These are phyloP conservation scores for Pseudonitzschia multistriata DNA, from an alignment of 108 stramenopile species.

Conservation along the genomic window DNA sequence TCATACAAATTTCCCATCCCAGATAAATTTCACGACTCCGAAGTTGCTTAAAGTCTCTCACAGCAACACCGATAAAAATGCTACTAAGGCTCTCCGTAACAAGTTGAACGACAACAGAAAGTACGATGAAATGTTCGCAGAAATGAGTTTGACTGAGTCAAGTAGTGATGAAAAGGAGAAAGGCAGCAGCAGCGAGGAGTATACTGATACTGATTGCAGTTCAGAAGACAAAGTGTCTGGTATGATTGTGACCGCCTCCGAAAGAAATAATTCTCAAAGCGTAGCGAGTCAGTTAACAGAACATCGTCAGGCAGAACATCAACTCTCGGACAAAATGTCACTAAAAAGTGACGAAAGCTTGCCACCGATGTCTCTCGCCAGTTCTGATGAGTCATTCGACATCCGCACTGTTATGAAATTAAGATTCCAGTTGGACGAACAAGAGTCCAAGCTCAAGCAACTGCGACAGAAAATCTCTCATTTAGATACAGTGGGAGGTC, in stretches of 20 bases:
- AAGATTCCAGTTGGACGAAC: conserved; percentile 31
- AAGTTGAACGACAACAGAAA: background rate
- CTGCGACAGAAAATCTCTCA: conserved; percentile 22
- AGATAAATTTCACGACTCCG: conserved; percentile 24
- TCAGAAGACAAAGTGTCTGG: conserved; percentile 7
- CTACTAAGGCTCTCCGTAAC: background rate
- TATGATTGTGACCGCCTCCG: background rate
- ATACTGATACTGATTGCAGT: conserved; percentile 2
- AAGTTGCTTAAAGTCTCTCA: conserved; percentile 15
- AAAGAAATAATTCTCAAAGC: background rate
- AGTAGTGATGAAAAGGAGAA: background rate
- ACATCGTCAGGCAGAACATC: background rate
- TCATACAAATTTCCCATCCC: background rate
- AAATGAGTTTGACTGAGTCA: background rate
- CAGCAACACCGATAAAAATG: background rate
- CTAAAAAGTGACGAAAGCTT: background rate
- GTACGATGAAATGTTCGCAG: background rate
- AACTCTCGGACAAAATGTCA: background rate
- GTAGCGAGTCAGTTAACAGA: background rate
- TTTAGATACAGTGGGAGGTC: conserved; percentile 16
- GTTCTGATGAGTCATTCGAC: conserved; percentile 5
- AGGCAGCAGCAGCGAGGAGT: background rate
- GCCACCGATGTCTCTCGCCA: background rate
- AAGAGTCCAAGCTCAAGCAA: conserved; percentile 37
- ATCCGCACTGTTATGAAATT: conserved; percentile 28